Base-by-base conservation (phyloP, 2,329 filamentous ascomycete species). In the Trichophyton benhamiae region DNA sequence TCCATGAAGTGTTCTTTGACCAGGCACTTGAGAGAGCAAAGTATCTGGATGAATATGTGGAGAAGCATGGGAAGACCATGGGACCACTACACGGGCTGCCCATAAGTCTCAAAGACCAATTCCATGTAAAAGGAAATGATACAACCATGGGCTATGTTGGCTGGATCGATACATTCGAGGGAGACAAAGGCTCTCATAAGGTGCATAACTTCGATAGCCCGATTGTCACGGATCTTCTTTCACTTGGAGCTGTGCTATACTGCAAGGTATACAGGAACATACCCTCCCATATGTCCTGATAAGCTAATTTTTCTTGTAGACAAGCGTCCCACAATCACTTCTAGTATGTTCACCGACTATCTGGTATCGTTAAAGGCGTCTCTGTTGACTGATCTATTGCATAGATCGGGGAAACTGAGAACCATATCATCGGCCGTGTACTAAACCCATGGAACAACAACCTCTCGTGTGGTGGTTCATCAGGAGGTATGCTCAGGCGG, bases 371-470 rank as follows among this genome's bases (percentile, higher is more conserved):
- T 38, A 59, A 48, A 17, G 22, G 30, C 11, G n/a, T 41, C 15
- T n/a, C 8, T 7, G 13, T 38, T 38, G 17, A 57, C n/a, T 25
- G 11, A 25, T 11, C 5, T 20, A 13, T 6, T 15, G 4, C 3
- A 13, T 49, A 59, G 58, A 59, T 53, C 67, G 81, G 81, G 33
- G 82, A 85, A 73, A 85, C 82, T 0, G 74, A 81, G 65, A 85
- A 85, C 72, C 82, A 84, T 62, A 79, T 86, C 64, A 81, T 83
- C 66, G 80, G 77, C 2, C 81, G 82, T 62, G 83, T 80, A 0
- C 75, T 75, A 65, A 84, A 85, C 65, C 81, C 83, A 1, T 78
- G 75, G 64, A 84, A 84, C 68, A 74, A 80, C 22, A 73, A 79
- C 3, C 73, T 85, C 2, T 77, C 77, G 4, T 72, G 73, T 61